Conservation (phyloP, 495 filamentous ascomycete species). For the Poronia punctata region DNA sequence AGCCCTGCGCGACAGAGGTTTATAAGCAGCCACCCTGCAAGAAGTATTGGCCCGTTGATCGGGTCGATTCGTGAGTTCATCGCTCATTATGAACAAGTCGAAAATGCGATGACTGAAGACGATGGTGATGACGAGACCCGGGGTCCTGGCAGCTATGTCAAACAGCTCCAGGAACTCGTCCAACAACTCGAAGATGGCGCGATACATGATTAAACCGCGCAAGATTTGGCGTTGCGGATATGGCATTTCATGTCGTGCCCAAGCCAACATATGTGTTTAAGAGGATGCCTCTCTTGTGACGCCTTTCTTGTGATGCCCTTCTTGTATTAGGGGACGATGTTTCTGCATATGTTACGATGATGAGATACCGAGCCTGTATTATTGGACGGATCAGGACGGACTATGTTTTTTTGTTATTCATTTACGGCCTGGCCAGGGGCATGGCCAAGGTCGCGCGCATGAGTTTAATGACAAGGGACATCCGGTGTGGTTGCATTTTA, state of each 20-base stretch:
- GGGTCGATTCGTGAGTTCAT: conserved; percentile 83
- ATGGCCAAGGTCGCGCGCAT: background rate
- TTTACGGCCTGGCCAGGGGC: background rate
- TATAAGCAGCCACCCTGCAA: conserved; percentile 45
- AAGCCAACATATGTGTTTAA: background rate
- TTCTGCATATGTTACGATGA: conserved; percentile 10
- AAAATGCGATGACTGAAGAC: conserved; percentile 44
- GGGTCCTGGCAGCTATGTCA: conserved; percentile 46
- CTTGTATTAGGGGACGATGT: conserved; percentile 1
- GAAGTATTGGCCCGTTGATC: conserved; percentile 56
- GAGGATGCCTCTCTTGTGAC: no score
- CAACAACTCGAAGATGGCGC: conserved; percentile 31
- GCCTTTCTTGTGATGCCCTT: background rate
- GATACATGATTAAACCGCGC: conserved; percentile 12
- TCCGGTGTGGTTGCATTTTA: background rate
- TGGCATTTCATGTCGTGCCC: no score
- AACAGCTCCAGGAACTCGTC: conserved; percentile 52
- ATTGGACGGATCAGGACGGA: no score
- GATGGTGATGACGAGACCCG: conserved; percentile 40
- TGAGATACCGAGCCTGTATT: conserved; percentile 5
- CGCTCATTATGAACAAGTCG: conserved; percentile 66
- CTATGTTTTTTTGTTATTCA: background rate
- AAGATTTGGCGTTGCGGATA: no score
- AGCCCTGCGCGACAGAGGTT: conserved; percentile 45
- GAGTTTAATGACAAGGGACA: background rate